Evolutionary conservation across 129 eudicot species (phyloP).

Genomic region (Cynara cardunculus): DNA sequence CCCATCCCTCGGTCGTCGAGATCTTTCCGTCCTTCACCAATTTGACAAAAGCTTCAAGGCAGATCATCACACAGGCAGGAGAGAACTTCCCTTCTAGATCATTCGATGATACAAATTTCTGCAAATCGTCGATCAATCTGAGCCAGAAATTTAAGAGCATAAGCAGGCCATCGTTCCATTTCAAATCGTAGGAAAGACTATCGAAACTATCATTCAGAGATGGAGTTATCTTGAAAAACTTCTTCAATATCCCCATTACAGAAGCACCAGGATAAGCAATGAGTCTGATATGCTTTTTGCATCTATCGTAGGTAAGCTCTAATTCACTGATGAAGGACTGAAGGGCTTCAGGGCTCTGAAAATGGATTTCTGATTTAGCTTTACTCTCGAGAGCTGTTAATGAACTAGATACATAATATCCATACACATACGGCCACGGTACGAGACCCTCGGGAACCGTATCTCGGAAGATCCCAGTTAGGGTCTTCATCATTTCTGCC

Average conservation of each 20-base stretch:
- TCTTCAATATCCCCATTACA: conserved; percentile 46
- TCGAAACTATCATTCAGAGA: conserved; percentile 32
- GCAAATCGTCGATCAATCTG: conserved; percentile 53
- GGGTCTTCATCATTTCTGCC: conserved; percentile 73
- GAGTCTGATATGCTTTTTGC: conserved; percentile 51
- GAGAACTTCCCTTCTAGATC: conserved; percentile 42
- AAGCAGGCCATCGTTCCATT: conserved; percentile 65
- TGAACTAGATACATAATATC: conserved; percentile 52
- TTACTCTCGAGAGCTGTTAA: conserved; percentile 46
- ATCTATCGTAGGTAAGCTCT: conserved; percentile 56
- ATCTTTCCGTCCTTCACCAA: conserved; percentile 52
- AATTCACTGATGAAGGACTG: conserved; percentile 52
- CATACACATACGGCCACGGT: conserved; percentile 64
- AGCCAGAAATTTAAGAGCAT: conserved; percentile 71
- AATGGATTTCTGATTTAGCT: conserved; percentile 44
- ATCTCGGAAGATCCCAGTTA: conserved; percentile 38
- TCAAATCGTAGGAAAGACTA: conserved; percentile 33
- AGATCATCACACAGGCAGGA: conserved; percentile 42
- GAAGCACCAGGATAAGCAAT: conserved; percentile 44
- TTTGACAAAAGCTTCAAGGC: conserved; percentile 49
- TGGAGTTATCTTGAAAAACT: conserved; percentile 54
- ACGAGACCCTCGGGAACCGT: conserved; percentile 48
- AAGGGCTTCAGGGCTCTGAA: conserved; percentile 58
- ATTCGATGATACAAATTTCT: conserved; percentile 28
- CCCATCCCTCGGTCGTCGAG: conserved; percentile 69